Base-by-base conservation (phyloP, 495 filamentous ascomycete species). In the Lichina pygmaea region DNA sequence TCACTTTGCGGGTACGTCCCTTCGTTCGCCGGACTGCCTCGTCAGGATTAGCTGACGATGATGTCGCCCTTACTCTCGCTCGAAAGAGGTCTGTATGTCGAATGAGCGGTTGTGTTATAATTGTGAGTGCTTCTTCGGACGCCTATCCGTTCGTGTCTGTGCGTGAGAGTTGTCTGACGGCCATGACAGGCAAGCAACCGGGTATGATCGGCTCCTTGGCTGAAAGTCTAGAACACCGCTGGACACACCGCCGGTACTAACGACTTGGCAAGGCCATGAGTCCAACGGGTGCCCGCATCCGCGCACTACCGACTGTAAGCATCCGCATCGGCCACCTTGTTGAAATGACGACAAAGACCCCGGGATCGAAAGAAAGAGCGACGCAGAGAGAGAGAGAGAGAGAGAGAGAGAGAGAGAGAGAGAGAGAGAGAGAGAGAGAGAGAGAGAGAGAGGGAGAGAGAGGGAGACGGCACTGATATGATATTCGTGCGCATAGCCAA, bases 61-160 rank as follows among this genome's bases (percentile, higher is more conserved):
- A 24, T 24, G 24, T 24, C 4, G 24, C 24, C 24, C 24, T 24
- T 24, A 4, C 24, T 24, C 24, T 24, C 24, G 24, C 24, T 24
- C 4, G 24, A 33, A 55, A 75, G 89, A 99, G 70, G 83, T 86
- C 51, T 99, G 89, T 75, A 81, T 86, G 46, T 93, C 85, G 39
- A 77, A 85, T 42, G 85, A 95, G 67, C 78, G 89, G 57, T 78
- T 95, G 58, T 99, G 89, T 76, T 99, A 99, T 66, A 99, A 99
- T 68, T 99, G 89, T 86, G 65, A 58, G 77, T 63, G 48, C 40
- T 49, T 24, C 16, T 49, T 16, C 40, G 7, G 32, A 37, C 42
- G 7, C 16, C 32, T 47, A 10, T 41, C 46, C 43, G 34, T 45
- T 17, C 36, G 52, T 32, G 33, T 46, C 30, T 46, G 46, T 57